Percentiles rank a stretch among this genome's conserved stretches.
Evolutionary conservation across 345 rosid species (phyloP).

Genomic region (Aegle marmelos): DNA sequence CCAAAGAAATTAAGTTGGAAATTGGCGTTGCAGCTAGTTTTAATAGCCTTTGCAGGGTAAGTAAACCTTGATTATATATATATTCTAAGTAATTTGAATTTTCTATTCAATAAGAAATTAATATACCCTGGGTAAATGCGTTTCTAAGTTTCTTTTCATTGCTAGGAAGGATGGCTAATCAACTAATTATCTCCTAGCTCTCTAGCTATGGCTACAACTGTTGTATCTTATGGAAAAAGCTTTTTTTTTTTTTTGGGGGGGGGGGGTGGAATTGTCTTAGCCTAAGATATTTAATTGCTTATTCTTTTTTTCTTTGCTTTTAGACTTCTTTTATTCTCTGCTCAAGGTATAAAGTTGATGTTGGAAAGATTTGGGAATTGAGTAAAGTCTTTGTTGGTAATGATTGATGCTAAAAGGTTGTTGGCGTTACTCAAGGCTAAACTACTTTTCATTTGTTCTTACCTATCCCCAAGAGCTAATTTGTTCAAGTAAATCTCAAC

Average conservation of each 20-base stretch:
- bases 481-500: too few species aligned
- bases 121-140: background rate
- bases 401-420: too few species aligned
- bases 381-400: too few species aligned
- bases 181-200: background rate
- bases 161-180: background rate
- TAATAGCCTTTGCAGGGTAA: slow-evolving; percentile 83
- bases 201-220: background rate
- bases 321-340: too few species aligned
- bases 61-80: background rate
- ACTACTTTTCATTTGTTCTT: too few species aligned
- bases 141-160: background rate
- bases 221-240: background rate
- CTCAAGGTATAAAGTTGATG: background rate
- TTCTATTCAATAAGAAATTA: background rate
- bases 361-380: too few species aligned
- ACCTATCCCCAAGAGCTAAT: too few species aligned
- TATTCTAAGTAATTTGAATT: background rate
- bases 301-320: too few species aligned
- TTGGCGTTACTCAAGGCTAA: too few species aligned
- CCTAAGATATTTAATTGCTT: background rate
- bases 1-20: slow-evolving; percentile 50
- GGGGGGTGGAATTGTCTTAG: too few species aligned
- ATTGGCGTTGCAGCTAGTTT: slow-evolving; percentile 58
- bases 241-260: too few species aligned